These are phyloP conservation scores for Nannizziopsis arthrosporioides DNA, from an alignment of 2,329 filamentous ascomycete species.

Conservation along the genomic window DNA sequence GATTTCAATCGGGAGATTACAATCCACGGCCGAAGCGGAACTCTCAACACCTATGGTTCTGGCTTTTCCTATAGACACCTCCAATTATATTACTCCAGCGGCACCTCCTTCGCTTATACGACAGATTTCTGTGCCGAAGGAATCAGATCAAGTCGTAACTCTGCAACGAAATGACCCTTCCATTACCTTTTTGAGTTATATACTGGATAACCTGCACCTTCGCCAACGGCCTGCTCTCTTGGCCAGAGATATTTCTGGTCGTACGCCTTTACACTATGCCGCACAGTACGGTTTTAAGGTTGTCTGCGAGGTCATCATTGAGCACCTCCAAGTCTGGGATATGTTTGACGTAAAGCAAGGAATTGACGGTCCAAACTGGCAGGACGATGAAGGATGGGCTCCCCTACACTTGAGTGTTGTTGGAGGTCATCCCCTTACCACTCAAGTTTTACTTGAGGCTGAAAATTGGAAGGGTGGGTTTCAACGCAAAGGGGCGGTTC, in stretches of 20 bases:
- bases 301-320: constrained; percentile 79
- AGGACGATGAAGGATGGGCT: constrained; percentile 81
- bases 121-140: constrained; percentile 52
- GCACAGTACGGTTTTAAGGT: constrained; percentile 89
- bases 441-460: constrained; percentile 64
- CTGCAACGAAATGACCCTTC: constrained; percentile 60
- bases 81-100: constrained; percentile 69
- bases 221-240: constrained; percentile 56
- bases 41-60: constrained; percentile 42
- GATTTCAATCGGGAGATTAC: constrained; percentile 75
- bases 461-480: constrained; percentile 62
- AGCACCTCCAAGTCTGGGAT: constrained; percentile 77
- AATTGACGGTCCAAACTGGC: constrained; percentile 80
- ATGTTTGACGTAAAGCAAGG: constrained; percentile 75
- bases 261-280: constrained; percentile 28
- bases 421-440: constrained; percentile 78
- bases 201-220: constrained; percentile 56
- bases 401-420: constrained; percentile 88
- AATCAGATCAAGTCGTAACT: constrained; percentile 50
- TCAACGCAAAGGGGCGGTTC: constrained; percentile 50
- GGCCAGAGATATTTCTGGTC: constrained; percentile 18
- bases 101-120: constrained; percentile 54
- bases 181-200: constrained; percentile 52
- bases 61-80: constrained; percentile 43
- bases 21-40: constrained; percentile 44